Evolutionary conservation across 2,329 filamentous ascomycete genomes (phyloP).

Genomic region (Acrodontium crateriforme): DNA sequence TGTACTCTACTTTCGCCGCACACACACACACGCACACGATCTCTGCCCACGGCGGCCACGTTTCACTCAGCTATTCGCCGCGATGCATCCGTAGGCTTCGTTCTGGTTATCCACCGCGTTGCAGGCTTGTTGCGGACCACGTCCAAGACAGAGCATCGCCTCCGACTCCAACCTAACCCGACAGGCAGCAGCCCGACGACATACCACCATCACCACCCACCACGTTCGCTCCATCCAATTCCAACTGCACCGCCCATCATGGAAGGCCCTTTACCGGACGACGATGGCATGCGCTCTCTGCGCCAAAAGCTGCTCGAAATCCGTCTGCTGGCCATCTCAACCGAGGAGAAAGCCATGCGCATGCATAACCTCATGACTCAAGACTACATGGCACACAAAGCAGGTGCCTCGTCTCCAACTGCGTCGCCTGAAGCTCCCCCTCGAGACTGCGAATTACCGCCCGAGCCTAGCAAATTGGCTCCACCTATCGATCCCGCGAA

Average conservation of each 20-base stretch:
- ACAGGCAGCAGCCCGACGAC: background rate
- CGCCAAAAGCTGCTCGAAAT: conserved; percentile 35
- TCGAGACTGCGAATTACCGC: background rate
- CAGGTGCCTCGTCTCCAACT: conserved; percentile 2
- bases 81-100: background rate
- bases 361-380: conserved; percentile 38
- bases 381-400: conserved; percentile 24
- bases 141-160: conserved; percentile 1
- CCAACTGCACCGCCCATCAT: conserved; percentile 3
- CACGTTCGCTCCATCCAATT: too few species aligned
- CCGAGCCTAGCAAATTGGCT: background rate
- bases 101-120: background rate
- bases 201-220: conserved; percentile 1
- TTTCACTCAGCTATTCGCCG: background rate
- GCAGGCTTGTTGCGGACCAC: conserved; percentile 2
- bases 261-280: conserved; percentile 27
- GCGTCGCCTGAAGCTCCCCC: conserved; percentile 1
- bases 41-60: too few species aligned
- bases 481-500: conserved; percentile 19
- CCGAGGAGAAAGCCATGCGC: conserved; percentile 35
- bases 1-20: too few species aligned
- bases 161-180: background rate
- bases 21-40: too few species aligned
- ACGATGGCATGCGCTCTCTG: conserved; percentile 37
- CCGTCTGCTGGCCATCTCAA: conserved; percentile 28